phyloP scores from a whole-genome alignment of 345 rosid genomes.

The Trapa bicornis region DNA sequence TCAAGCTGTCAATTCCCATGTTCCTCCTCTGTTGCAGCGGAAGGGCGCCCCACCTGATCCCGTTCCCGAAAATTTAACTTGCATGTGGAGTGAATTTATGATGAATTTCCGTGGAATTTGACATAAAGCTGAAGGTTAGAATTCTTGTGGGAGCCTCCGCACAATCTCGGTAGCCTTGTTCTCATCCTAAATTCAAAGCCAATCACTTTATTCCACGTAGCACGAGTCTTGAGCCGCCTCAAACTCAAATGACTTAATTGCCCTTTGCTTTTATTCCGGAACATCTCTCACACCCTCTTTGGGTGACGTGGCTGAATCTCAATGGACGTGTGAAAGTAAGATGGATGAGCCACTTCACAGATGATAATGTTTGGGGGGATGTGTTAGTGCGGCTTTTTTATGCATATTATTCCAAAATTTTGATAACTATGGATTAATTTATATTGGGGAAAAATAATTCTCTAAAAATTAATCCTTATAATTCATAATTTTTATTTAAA shows the following conservation, averaged over 20 bases:
- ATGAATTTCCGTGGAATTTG: constrained; percentile 55
- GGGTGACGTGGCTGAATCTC: constrained; percentile 12
- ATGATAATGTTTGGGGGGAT: too few species aligned
- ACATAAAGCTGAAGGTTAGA: constrained; percentile 18
- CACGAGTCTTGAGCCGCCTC: neutral
- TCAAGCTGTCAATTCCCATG: too few species aligned
- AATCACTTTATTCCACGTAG: constrained; percentile 19
- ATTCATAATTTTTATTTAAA: too few species aligned
- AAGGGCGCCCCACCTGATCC: neutral
- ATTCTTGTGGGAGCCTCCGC: constrained; percentile 14
- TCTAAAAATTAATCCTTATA: too few species aligned
- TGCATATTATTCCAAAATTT: too few species aligned
- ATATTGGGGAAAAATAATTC: too few species aligned
- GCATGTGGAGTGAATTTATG: constrained; percentile 44
- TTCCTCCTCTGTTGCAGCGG: neutral
- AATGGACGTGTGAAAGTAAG: constrained; percentile 14
- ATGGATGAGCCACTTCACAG: neutral
- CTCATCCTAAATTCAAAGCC: constrained; percentile 1
- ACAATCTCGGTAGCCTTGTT: constrained; percentile 2
- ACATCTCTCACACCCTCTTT: neutral
- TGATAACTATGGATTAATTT: too few species aligned
- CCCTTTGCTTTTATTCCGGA: neutral
- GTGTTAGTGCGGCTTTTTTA: too few species aligned
- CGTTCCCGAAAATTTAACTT: constrained; percentile 13
- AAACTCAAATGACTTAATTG: neutral